Base-by-base conservation (phyloP, 768 basidiomycete genomes). In the Lactifluus piperatus region DNA sequence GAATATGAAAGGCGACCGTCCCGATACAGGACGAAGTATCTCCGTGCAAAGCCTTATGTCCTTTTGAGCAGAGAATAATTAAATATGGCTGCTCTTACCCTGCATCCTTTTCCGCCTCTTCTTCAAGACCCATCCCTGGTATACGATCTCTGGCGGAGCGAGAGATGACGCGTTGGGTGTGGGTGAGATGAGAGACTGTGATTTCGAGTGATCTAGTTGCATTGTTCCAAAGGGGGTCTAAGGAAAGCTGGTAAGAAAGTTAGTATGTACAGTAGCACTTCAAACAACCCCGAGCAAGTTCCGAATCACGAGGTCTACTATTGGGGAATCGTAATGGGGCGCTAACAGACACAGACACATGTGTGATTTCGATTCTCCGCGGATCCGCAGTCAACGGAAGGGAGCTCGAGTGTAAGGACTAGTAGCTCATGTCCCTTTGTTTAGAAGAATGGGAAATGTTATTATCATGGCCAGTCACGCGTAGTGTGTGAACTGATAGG, bases 81-180 rank as follows among this genome's bases (percentile, higher is more conserved):
- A 53, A 44, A 26, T n/a, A 26, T 30, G n/a, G 34, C 37, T 32
- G 29, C 20, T n/a, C 50, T 45, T 65, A 84, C 90, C 90, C 76
- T 92, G 91, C 86, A 91, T 85, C 74, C 82, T 89, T 78, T 89
- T 91, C 63, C 90, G 76, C 65, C 90, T 77, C 73, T 93, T 93
- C 75, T 92, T 92, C 61, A 92, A 76, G 5, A 91, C 73, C 88
- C 88, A 92, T 73, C 90, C 90, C 65, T 88, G 78, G 51, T 73
- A 77, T 4, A 86, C 62, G 51, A 82, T 67, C 30, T 65, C 66
- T 20, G 11, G 34, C 5, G 51, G 22, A 14, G 36, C 46, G 5
- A 29, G 54, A 27, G 45, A 22, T 30, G 52, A 36, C 18, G 36
- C 41, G n/a, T 24, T 11, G 5, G 18, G 41, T 1, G 44, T 32